Evolutionary conservation across 2,329 filamentous ascomycete species (phyloP).

Genomic region (Alternaria atra): DNA sequence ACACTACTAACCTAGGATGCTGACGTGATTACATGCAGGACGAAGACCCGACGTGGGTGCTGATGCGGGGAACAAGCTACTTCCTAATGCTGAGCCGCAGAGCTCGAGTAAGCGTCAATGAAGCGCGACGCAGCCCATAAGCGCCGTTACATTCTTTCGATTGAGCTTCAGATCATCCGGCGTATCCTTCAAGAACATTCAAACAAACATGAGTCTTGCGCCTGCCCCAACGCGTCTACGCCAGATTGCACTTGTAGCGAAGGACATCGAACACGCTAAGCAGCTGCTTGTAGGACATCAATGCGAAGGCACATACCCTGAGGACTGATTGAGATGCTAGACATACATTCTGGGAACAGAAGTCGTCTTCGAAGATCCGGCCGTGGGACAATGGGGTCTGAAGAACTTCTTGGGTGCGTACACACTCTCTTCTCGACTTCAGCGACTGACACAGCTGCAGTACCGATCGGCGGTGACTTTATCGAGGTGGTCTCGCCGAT

Average conservation of each 20-base stretch:
- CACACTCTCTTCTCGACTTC: neutral
- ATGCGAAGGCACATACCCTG: neutral
- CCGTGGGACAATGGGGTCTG: constrained; percentile 52
- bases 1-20: neutral
- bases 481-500: constrained; percentile 56
- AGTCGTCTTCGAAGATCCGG: constrained; percentile 52
- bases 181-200: constrained; percentile 12
- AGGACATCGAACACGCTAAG: constrained; percentile 39
- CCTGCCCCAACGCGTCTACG: constrained; percentile 45
- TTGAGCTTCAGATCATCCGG: neutral
- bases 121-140: neutral
- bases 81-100: neutral
- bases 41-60: neutral
- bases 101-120: constrained; percentile 1
- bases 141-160: neutral
- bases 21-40: neutral
- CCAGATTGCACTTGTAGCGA: constrained; percentile 47
- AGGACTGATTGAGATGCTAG: constrained; percentile 24
- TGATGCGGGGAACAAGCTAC: constrained; percentile 13
- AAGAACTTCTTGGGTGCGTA: constrained; percentile 52
- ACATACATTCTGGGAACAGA: constrained; percentile 52
- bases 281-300: constrained; percentile 34
- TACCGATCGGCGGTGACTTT: constrained; percentile 55
- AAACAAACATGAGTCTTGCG: constrained; percentile 6
- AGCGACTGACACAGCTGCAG: constrained; percentile 28